phyloP scores from a whole-genome alignment of 83 land plant genomes.

The Picea abies region DNA sequence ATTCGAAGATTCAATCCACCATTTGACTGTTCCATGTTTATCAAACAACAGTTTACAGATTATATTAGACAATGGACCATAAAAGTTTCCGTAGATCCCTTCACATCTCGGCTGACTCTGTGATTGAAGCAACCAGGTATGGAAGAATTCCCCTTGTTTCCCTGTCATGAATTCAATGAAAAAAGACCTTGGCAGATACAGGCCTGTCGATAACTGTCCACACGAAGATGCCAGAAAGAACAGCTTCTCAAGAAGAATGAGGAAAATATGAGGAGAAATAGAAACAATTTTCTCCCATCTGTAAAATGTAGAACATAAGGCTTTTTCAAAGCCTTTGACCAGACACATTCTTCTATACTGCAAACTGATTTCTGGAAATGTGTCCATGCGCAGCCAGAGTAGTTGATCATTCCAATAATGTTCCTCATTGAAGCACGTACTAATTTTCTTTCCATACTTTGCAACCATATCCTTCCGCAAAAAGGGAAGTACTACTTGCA shows the following conservation, averaged over 20 bases:
- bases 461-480: conserved; percentile 20
- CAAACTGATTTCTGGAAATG: background rate
- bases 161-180: background rate
- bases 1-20: background rate
- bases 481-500: conserved; percentile 22
- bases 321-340: conserved; percentile 19
- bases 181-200: background rate
- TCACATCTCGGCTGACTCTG: no score
- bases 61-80: background rate
- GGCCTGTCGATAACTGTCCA: background rate
- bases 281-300: conserved; percentile 30
- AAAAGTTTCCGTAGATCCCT: no score
- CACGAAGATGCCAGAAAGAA: conserved; percentile 22
- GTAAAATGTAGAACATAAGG: conserved; percentile 16
- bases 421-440: background rate
- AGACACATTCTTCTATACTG: background rate
- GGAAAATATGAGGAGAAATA: conserved; percentile 41
- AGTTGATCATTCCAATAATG: conserved; percentile 30
- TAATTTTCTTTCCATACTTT: conserved; percentile 18
- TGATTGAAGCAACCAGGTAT: no score
- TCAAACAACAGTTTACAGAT: background rate
- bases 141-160: background rate
- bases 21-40: background rate
- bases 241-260: conserved; percentile 43
- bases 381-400: background rate